Evolutionary conservation across 805 yeast genomes (phyloP), one percentile per base, ranked within the genome.

Genomic region (Ogataea thermomethanolica): DNA sequence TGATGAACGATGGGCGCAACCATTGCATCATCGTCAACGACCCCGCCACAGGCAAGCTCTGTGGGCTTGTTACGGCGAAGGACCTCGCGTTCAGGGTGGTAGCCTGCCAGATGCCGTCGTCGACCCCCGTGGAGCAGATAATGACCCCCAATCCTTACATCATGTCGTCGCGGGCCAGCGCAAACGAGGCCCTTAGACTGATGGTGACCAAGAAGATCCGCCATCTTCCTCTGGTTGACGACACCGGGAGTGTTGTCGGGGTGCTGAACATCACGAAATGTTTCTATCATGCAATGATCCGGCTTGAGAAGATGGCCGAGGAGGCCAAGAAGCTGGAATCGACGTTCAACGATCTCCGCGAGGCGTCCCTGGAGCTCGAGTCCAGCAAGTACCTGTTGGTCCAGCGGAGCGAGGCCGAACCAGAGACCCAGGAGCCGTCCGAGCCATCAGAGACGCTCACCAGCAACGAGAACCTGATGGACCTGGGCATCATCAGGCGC

Each of bases 181-280:
- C 71, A 7, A 64, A 70, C 24, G 67, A 63, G 24, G 74, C 76
- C 1, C 51, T 71, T 23, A 56, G 62, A 29, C 52, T 61, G 8
- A 71, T 71, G 75, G 73, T 68, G 5, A 51, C 58, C 9, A 61
- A 56, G 33, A 64, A 62, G 26, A 66, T 71, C 21, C 60, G 75
- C 42, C 75, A 71, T 48, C 53, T 71, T 37, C 75, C 76, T 1
- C 54, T 71, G 4, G 39, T 63, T 4, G 69, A 69, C 43, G 61
- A 58, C 14, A 35, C 32, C 8, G 65, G 62, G 3, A 30, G 47
- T 7, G 70, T 70, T 24, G 64, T 61, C n/a, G 74, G 74, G 2
- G 63, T 71, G 9, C 50, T 71, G 21, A 72, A 71, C 50, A 70
- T 70, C 25, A 71, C 74, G 4, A 61, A 69, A 36, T 70, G 76